Percentiles rank a stretch among this genome's conserved stretches.
Conservation (phyloP, 179 eudicot genomes). For the Patellifolia procumbens region DNA sequence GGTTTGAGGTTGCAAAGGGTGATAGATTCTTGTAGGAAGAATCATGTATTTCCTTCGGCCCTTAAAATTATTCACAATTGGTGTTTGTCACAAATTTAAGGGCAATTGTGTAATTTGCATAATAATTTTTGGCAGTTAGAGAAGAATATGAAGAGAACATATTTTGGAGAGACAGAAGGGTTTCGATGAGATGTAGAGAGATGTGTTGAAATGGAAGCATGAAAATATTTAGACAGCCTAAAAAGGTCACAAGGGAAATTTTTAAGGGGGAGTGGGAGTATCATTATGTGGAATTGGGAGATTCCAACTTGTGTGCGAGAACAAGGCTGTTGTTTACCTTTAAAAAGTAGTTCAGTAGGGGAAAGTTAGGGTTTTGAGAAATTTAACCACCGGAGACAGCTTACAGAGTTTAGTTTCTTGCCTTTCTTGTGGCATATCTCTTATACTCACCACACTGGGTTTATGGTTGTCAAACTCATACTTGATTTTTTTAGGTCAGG, state of each 20-base stretch:
- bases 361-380: not conserved
- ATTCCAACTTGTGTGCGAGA: not conserved
- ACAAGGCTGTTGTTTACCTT: not conserved
- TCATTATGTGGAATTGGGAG: not conserved
- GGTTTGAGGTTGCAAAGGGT: not conserved
- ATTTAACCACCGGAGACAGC: not conserved
- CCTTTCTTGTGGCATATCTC: not conserved
- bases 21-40: not conserved
- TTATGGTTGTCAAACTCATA: not conserved
- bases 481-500: too few relatives aligned
- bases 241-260: too few relatives aligned
- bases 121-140: too few relatives aligned
- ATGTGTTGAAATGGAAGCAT: too few relatives aligned
- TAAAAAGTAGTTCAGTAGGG: not conserved
- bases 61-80: too few relatives aligned
- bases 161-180: not conserved
- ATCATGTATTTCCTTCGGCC: not conserved
- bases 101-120: too few relatives aligned
- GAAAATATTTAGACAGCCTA: too few relatives aligned
- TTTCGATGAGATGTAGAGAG: not conserved
- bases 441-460: not conserved
- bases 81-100: too few relatives aligned
- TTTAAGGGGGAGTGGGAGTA: not conserved
- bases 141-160: too few relatives aligned
- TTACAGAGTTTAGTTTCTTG: not conserved